Evolutionary conservation across 768 basidiomycete genomes (phyloP).

Genomic region (Mycena olivaceomarginata): DNA sequence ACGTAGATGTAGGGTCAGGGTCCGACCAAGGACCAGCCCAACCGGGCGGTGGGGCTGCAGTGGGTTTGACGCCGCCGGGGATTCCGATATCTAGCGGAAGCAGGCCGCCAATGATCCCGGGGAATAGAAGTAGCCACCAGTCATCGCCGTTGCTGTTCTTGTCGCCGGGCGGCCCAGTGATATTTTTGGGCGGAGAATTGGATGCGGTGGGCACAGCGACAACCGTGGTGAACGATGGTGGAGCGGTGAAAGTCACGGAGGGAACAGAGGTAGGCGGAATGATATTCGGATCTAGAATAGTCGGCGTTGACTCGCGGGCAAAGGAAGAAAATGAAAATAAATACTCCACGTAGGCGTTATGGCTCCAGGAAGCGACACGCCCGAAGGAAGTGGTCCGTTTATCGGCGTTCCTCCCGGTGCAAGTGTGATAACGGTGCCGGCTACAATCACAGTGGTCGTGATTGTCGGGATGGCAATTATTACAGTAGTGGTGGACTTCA

Average conservation of each 20-base stretch:
- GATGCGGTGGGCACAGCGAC: slow-evolving; percentile 16
- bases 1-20: slow-evolving; percentile 1
- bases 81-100: slow-evolving; percentile 25
- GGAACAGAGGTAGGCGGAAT: slow-evolving; percentile 1
- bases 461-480: neutral
- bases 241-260: slow-evolving; percentile 25
- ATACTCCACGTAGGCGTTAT: neutral
- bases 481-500: neutral
- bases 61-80: slow-evolving; percentile 13
- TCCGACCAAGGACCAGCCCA: slow-evolving; percentile 17
- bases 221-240: slow-evolving; percentile 1
- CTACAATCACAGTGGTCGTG: neutral
- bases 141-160: slow-evolving; percentile 17
- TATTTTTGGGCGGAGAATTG: slow-evolving; percentile 3
- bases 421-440: neutral
- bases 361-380: neutral
- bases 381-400: neutral
- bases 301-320: neutral
- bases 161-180: slow-evolving; percentile 7
- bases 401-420: neutral
- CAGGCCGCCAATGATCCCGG: neutral
- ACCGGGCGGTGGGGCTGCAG: neutral
- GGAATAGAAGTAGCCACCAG: slow-evolving; percentile 27
- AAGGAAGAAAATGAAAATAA: neutral
- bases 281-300: neutral